Evolutionary conservation across 306 rosid genomes (phyloP), one percentile per base, ranked within the genome.

Genomic region (Quercus gilva): DNA sequence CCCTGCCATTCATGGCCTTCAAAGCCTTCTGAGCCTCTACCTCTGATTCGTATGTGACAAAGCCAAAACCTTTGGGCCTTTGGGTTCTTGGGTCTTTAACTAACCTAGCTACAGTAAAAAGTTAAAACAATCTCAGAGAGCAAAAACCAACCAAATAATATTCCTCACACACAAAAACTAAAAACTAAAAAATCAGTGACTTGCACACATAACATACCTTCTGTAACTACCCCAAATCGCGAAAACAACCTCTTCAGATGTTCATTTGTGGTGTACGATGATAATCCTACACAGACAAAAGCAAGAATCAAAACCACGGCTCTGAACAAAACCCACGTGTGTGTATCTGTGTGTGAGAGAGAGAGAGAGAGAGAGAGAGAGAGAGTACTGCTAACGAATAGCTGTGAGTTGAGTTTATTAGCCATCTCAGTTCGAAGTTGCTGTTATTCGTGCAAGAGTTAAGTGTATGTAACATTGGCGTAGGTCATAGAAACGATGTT

Each of bases 41-140:
- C 79, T 84, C 86, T 10, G 94, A 80, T 26, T 89, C 26, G 68
- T 70, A 94, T 9, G 94, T 76, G 14, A 94, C 94, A 78, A 94
- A 94, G 35, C 93, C 98, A 63, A 89, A 92, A n/a, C 98, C 97
- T 88, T 92, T 94, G 33, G 96, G 91, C 76, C 98, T 91, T 33
- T 19, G 59, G 35, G 97, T 92, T 71, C 11, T 41, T 9, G 58
- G 82, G 80, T 94, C 96, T 29, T 65, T 1, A 31, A 88, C 80
- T 28, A 94, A 85, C 56, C 72, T 55, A 69, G 87, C 98, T 94
- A 79, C 69, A 78, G 7, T 23, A 1, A 43, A 15, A 60, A 76
- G 35, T 45, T 55, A 6, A 6, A 81, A 43, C 55, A 63, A 12
- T 20, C 17, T 77, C 56, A 29, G 25, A 52, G 4, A 77, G 55